phyloP scores from a whole-genome alignment of 495 filamentous ascomycete genomes.

The Aspergillus haitiensis region DNA sequence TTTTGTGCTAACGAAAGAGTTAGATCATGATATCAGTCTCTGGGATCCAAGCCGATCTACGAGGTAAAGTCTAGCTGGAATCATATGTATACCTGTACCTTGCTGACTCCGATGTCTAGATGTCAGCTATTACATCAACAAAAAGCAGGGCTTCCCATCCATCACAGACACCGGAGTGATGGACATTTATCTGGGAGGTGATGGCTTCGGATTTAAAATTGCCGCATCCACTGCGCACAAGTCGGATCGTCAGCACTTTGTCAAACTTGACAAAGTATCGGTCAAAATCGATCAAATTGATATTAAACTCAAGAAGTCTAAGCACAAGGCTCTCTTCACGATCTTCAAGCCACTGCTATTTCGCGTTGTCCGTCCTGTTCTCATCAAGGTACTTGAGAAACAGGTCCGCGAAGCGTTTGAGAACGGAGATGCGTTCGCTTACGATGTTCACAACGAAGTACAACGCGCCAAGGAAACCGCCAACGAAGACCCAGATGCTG shows the following conservation, averaged over 20 bases:
- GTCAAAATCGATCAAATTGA: conserved; percentile 82
- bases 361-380: conserved; percentile 74
- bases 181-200: conserved; percentile 85
- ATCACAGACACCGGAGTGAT: conserved; percentile 86
- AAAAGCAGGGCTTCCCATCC: conserved; percentile 92
- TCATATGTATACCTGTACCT: background rate
- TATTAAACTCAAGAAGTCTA: conserved; percentile 90
- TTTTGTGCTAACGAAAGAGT: background rate
- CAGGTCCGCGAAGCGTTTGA: conserved; percentile 76
- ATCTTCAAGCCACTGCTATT: conserved; percentile 88
- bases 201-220: conserved; percentile 89
- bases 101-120: conserved; percentile 44
- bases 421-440: conserved; percentile 67
- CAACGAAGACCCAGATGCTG: conserved; percentile 69
- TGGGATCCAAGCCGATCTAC: conserved; percentile 67
- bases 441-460: conserved; percentile 78
- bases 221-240: conserved; percentile 80
- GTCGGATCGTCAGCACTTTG: conserved; percentile 75
- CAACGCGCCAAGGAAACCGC: conserved; percentile 67
- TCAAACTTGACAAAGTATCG: conserved; percentile 88
- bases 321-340: conserved; percentile 86
- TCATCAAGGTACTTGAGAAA: conserved; percentile 87
- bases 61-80: conserved; percentile 15
- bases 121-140: conserved; percentile 93
- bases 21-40: conserved; percentile 72